Base-by-base conservation (phyloP, 306 rosid genomes). In the Sindora glabra region DNA sequence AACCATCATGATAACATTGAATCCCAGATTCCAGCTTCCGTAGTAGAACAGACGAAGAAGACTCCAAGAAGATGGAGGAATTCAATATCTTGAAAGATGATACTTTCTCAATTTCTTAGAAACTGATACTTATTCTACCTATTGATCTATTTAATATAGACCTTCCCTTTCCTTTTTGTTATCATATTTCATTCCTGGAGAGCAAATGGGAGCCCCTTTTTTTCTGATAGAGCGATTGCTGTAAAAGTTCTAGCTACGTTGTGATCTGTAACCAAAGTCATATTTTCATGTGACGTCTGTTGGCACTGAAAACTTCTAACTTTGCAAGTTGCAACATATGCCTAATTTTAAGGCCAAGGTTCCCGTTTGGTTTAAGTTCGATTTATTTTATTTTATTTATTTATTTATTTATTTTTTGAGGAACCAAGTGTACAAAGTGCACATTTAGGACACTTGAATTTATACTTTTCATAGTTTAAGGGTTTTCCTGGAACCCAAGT, bases 11-110 rank as follows among this genome's bases (percentile, higher is more conserved):
- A n/a, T n/a, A n/a, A n/a, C n/a, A 39, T 46, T 38, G 87, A 76
- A 21, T 59, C 77, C 8, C 85, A 73, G 51, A 45, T 72, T 67
- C 70, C 79, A 22, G 55, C 34, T 18, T 48, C 64, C n/a, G n/a
- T n/a, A 2, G 72, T 23, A 47, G 95, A 89, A 56, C 87, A 65
- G 54, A 79, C 64, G 58, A 73, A 70, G 46, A 94, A 79, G 80
- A 75, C 70, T 56, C 86, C 85, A 21, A 82, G 99, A 77, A 82
- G 90, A 68, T 89, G 99, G 99, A 94, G 99, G 59, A 89, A 89
- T 74, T 94, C 99, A 22, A 86, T 94, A 68, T 94, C 99, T 41
- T 85, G 63, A 66, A 38, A 52, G 19, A 22, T 41, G 32, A 56
- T 14, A 32, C 32, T 24, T 23, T 42, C 52, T 49, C 50, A 32